phyloP scores from a whole-genome alignment of 2,329 filamentous ascomycete species.

The Arthrobotrys entomopaga region DNA sequence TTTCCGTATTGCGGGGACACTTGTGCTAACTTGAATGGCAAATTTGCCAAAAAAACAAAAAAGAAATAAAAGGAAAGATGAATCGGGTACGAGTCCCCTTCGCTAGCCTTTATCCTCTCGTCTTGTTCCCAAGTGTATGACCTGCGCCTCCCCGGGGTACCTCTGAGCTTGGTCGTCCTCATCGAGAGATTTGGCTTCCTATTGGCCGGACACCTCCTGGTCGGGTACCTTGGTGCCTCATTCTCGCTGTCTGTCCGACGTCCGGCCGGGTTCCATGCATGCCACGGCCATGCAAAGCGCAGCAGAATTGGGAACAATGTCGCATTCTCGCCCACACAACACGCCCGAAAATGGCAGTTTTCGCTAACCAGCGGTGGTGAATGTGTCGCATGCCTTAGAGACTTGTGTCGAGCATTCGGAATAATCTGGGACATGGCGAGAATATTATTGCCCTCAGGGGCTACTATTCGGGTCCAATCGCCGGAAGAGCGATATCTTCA shows the following conservation, averaged over 20 bases:
- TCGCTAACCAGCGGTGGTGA: constrained; percentile 49
- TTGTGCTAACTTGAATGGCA: constrained; percentile 45
- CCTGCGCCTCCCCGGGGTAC: constrained; percentile 7
- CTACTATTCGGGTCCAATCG: constrained; percentile 45
- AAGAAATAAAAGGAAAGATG: constrained; percentile 23
- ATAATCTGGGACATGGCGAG: constrained; percentile 43
- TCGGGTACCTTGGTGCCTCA: not conserved
- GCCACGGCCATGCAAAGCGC: constrained; percentile 3
- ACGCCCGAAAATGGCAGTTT: constrained; percentile 52
- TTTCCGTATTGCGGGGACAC: constrained; percentile 51
- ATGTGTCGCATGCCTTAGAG: constrained; percentile 51
- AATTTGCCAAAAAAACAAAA: constrained; percentile 23
- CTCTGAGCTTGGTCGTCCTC: not conserved
- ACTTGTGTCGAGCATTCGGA: constrained; percentile 48
- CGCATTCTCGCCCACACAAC: constrained; percentile 45
- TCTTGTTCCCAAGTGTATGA: not conserved
- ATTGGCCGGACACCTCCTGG: constrained; percentile 19
- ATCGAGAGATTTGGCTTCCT: constrained; percentile 30
- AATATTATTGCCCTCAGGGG: constrained; percentile 47
- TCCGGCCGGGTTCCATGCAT: constrained; percentile 32
- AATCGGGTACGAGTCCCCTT: constrained; percentile 43
- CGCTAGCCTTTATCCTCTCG: constrained; percentile 24
- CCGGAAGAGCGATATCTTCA: constrained; percentile 50
- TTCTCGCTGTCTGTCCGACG: constrained; percentile 48
- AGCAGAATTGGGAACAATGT: constrained; percentile 23